Conservation (phyloP, 768 basidiomycete genomes). For the Boletus bicolor region DNA sequence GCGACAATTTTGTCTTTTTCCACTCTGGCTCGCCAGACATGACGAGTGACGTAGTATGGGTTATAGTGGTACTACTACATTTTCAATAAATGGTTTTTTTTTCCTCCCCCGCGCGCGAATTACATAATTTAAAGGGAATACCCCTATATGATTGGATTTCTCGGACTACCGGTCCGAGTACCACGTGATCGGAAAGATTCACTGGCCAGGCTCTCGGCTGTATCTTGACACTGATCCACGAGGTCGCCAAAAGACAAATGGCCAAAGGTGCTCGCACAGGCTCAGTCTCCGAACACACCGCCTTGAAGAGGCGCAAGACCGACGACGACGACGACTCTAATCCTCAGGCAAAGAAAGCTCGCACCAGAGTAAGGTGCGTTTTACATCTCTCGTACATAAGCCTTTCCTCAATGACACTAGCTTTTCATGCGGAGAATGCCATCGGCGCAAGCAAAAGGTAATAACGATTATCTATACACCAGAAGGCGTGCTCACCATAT, state of each 20-base stretch:
- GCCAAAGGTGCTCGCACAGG: slow-evolving; percentile 23
- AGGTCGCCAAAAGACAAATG: slow-evolving; percentile 25
- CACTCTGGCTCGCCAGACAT: slow-evolving; percentile 41
- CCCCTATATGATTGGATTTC: too few relatives aligned
- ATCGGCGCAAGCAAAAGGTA: slow-evolving; percentile 86
- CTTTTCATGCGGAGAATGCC: slow-evolving; percentile 86
- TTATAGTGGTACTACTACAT: too few relatives aligned
- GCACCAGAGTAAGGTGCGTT: slow-evolving; percentile 73
- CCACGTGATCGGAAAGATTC: slow-evolving; percentile 27
- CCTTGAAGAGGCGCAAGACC: slow-evolving; percentile 58
- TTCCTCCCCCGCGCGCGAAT: too few relatives aligned
- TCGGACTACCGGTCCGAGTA: not conserved
- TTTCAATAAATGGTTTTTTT: too few relatives aligned
- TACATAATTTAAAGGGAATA: too few relatives aligned
- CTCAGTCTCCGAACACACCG: slow-evolving; percentile 28
- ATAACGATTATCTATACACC: slow-evolving; percentile 8
- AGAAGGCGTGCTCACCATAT: slow-evolving; percentile 18
- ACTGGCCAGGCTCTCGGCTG: not conserved
- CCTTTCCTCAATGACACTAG: slow-evolving; percentile 34
- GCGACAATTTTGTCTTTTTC: slow-evolving; percentile 61
- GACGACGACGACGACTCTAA: slow-evolving; percentile 54
- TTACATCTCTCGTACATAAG: not conserved
- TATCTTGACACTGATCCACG: slow-evolving; percentile 33
- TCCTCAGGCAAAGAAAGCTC: slow-evolving; percentile 54
- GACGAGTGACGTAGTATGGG: not conserved